phyloP scores from a whole-genome alignment of 495 filamentous ascomycete species.

The Recurvomyces mirabilis region DNA sequence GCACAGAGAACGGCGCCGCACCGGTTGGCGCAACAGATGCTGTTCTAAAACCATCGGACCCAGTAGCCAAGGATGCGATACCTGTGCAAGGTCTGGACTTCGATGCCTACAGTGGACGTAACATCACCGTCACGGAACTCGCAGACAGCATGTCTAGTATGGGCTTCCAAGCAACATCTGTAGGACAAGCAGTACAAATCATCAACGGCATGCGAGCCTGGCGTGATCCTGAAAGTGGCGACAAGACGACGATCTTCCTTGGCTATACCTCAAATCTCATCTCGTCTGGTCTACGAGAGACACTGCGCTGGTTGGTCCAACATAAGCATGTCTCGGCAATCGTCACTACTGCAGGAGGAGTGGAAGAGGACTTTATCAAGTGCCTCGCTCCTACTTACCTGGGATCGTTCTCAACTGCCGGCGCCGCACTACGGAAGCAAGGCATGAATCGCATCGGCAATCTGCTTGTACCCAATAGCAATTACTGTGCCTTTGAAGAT shows the following conservation, averaged over 20 bases:
- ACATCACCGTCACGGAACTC: constrained; percentile 76
- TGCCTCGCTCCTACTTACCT: constrained; percentile 90
- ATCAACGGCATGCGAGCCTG: constrained; percentile 89
- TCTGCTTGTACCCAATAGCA: constrained; percentile 87
- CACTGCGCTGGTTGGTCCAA: constrained; percentile 81
- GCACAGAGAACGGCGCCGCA: constrained; percentile 26
- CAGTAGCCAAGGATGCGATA: constrained; percentile 60
- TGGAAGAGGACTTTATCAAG: constrained; percentile 98
- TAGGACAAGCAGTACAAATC: constrained; percentile 73
- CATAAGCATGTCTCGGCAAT: constrained; percentile 83
- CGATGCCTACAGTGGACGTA: constrained; percentile 57
- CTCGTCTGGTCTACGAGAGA: constrained; percentile 85
- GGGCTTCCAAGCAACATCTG: constrained; percentile 84
- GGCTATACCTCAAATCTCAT: constrained; percentile 96
- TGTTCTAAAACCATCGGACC: constrained; percentile 77
- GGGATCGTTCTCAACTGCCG: constrained; percentile 64
- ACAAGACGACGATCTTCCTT: constrained; percentile 82
- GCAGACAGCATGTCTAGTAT: constrained; percentile 70
- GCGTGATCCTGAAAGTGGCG: constrained; percentile 58
- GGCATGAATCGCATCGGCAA: constrained; percentile 95
- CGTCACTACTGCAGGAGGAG: constrained; percentile 90
- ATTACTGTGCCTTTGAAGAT: constrained; percentile 95
- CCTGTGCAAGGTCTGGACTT: constrained; percentile 84
- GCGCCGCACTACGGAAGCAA: constrained; percentile 62
- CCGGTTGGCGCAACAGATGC: constrained; percentile 66